Conservation (phyloP, 345 rosid species). For the Luvunga scandens region DNA sequence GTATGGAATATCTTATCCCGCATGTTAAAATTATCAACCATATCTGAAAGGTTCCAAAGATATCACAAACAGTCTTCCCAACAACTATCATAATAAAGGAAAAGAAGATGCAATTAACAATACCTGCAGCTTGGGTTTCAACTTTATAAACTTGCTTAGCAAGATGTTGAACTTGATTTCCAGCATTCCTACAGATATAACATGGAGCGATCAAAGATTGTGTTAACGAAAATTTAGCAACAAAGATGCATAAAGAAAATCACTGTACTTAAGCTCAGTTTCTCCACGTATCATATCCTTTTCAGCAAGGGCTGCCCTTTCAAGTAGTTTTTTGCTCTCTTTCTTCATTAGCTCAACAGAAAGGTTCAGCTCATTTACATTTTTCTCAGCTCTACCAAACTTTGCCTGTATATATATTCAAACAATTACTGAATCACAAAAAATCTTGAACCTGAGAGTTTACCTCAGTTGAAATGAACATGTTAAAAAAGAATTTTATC, state of each 20-base stretch:
- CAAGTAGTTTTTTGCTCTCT: constrained; percentile 79
- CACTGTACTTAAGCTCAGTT: constrained; percentile 62
- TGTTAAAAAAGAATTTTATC: neutral
- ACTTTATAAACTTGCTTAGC: constrained; percentile 72
- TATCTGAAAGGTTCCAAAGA: neutral
- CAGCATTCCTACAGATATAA: constrained; percentile 58
- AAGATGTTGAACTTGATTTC: constrained; percentile 63
- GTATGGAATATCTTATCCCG: neutral
- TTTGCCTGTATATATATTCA: constrained; percentile 50
- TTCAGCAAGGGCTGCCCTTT: constrained; percentile 88
- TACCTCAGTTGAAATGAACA: constrained; percentile 2
- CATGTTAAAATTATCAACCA: neutral
- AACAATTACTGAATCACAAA: neutral
- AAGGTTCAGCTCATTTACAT: constrained; percentile 59
- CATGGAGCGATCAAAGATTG: constrained; percentile 3
- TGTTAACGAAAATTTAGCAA: constrained; percentile 1
- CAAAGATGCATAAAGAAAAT: neutral
- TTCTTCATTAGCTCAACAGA: constrained; percentile 86
- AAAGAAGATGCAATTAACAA: neutral
- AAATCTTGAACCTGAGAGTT: constrained; percentile 10
- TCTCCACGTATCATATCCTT: constrained; percentile 78
- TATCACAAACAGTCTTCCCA: neutral
- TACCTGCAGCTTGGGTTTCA: constrained; percentile 80
- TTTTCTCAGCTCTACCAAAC: constrained; percentile 77
- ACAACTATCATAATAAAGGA: neutral